Evolutionary conservation across 2,329 filamentous ascomycete genomes (phyloP).

Genomic region (Fusarium poae): DNA sequence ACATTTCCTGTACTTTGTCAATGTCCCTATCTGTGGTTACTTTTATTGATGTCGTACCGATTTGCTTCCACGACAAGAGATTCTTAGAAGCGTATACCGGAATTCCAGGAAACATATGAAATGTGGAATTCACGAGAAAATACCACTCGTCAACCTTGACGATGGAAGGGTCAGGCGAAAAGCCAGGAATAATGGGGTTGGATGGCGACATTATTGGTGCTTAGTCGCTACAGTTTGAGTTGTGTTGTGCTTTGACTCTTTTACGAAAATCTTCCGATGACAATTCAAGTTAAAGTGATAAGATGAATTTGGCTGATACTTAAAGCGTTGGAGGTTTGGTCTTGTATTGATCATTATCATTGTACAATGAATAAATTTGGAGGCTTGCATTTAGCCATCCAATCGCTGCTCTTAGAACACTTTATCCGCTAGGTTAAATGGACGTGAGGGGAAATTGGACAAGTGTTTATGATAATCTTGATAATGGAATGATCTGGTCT

Average conservation of each 20-base stretch:
- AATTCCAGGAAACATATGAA: constrained; percentile 28
- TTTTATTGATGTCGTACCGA: background rate
- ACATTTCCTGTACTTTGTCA: constrained; percentile 9
- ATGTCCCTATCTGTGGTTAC: too few species aligned
- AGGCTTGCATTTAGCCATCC: constrained; percentile 12
- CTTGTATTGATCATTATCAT: background rate
- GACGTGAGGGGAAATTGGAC: constrained; percentile 1
- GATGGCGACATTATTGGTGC: constrained; percentile 13
- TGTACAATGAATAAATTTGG: background rate
- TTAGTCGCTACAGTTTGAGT: background rate
- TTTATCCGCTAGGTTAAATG: background rate
- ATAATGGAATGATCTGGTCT: background rate
- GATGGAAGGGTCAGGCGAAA: constrained; percentile 26
- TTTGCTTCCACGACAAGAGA: constrained; percentile 19
- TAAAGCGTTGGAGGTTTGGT: background rate
- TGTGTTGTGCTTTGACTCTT: background rate
- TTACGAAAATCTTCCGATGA: background rate
- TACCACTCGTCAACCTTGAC: constrained; percentile 26
- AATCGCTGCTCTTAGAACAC: background rate
- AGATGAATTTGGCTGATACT: constrained; percentile 3
- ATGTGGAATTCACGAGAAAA: constrained; percentile 27
- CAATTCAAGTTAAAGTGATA: background rate
- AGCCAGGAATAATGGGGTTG: constrained; percentile 28
- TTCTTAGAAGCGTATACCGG: constrained; percentile 16
- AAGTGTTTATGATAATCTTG: too few species aligned